Evolutionary conservation across 371 early-diverging fungal genomes (phyloP).

Genomic region (Apophysomyces trapeziformis): DNA sequence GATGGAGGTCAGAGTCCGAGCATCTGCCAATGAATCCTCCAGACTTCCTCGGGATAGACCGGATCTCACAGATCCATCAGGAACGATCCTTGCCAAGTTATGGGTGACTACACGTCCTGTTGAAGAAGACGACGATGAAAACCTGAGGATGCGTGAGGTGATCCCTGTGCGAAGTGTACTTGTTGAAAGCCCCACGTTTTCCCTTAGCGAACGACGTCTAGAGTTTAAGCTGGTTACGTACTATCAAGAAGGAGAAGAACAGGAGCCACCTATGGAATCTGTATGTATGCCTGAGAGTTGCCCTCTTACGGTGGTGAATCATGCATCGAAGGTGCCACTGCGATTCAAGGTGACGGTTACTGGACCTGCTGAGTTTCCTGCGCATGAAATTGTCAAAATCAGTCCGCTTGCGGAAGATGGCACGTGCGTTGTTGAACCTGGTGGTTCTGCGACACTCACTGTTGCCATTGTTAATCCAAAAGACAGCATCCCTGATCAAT

Average conservation of each 20-base stretch:
- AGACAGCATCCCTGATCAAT: slow-evolving; percentile 79
- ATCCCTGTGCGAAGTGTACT: slow-evolving; percentile 74
- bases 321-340: slow-evolving; percentile 66
- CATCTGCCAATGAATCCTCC: slow-evolving; percentile 63
- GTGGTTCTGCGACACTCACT: slow-evolving; percentile 54
- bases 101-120: slow-evolving; percentile 63
- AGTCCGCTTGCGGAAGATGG: slow-evolving; percentile 59
- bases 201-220: slow-evolving; percentile 63
- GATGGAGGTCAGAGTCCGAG: slow-evolving; percentile 80
- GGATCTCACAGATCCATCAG: slow-evolving; percentile 61
- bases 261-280: slow-evolving; percentile 17
- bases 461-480: slow-evolving; percentile 67
- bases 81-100: slow-evolving; percentile 61
- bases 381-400: slow-evolving; percentile 61
- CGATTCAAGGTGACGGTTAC: slow-evolving; percentile 71
- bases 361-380: slow-evolving; percentile 78
- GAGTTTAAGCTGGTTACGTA: slow-evolving; percentile 60
- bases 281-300: slow-evolving; percentile 44
- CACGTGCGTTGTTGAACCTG: slow-evolving; percentile 63
- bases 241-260: slow-evolving; percentile 45
- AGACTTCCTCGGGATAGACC: slow-evolving; percentile 60
- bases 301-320: slow-evolving; percentile 64
- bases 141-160: slow-evolving; percentile 51
- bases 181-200: slow-evolving; percentile 70
- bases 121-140: slow-evolving; percentile 30